Evolutionary conservation across 2,329 filamentous ascomycete genomes (phyloP).

Genomic region (Parastagonospora nodorum): DNA sequence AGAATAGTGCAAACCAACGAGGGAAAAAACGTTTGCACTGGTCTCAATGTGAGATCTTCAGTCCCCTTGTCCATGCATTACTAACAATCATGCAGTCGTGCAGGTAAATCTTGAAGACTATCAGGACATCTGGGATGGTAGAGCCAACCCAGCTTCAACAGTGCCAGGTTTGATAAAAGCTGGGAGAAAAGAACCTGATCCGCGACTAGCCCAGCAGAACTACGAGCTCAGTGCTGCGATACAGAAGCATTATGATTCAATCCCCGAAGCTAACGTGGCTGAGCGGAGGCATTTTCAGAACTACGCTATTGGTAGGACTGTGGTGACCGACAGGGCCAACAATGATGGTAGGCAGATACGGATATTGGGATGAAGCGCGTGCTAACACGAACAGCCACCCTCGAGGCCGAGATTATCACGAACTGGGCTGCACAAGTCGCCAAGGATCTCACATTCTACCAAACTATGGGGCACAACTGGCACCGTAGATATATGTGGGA

Average conservation of each 20-base stretch:
- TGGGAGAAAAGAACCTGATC: not conserved
- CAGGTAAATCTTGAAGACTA: not conserved
- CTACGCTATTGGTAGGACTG: not conserved
- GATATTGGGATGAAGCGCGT: not conserved
- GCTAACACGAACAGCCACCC: not conserved
- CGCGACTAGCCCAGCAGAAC: not conserved
- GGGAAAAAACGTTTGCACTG: not conserved
- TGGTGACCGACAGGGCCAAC: not conserved
- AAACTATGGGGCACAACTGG: not conserved
- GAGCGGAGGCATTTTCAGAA: not conserved
- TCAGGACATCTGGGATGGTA: not conserved
- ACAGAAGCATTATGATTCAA: not conserved
- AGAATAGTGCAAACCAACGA: too few relatives aligned
- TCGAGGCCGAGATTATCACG: not conserved
- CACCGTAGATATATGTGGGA: not conserved
- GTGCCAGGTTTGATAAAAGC: not conserved
- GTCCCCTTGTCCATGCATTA: not conserved
- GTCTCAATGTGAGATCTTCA: not conserved
- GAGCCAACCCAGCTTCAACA: not conserved
- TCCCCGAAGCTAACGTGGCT: not conserved
- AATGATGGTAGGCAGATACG: not conserved
- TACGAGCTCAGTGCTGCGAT: not conserved
- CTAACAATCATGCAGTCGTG: not conserved
- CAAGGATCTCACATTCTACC: not conserved
- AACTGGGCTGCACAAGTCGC: not conserved